phyloP scores from a whole-genome alignment of 2,329 filamentous ascomycete genomes.

The Pseudogymnoascus sp. region DNA sequence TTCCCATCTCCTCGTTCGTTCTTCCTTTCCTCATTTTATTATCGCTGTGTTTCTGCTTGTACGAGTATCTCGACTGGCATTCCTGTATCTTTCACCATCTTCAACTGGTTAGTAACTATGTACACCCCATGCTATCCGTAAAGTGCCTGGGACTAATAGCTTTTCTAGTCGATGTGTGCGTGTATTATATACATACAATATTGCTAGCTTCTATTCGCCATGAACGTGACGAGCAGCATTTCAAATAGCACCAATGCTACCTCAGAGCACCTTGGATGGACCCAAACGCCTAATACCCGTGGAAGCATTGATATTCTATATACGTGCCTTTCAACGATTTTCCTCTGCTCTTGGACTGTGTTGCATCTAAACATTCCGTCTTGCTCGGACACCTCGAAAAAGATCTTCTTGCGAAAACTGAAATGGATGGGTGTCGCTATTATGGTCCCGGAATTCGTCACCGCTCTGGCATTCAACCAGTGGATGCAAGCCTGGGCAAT shows the following conservation, averaged over 20 bases:
- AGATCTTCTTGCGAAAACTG: neutral
- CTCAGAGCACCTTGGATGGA: neutral
- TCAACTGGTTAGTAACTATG: neutral
- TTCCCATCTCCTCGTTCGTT: neutral
- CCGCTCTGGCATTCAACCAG: neutral
- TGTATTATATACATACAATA: neutral
- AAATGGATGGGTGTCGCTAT: neutral
- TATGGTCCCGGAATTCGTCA: neutral
- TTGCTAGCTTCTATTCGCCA: neutral
- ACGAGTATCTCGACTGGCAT: neutral
- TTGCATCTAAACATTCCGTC: neutral
- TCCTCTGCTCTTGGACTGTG: neutral
- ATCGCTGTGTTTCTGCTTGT: neutral
- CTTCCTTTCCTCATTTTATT: neutral
- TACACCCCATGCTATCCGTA: no score
- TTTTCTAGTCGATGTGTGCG: neutral
- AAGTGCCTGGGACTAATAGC: neutral
- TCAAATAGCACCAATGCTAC: neutral
- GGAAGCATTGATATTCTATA: neutral
- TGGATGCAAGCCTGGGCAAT: neutral
- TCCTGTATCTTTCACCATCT: neutral
- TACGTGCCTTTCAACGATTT: neutral
- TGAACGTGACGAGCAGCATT: neutral
- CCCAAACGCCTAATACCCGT: neutral
- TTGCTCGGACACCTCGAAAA: neutral